Evolutionary conservation across 2,329 filamentous ascomycete species (phyloP).

Genomic region (Meredithiella fracta): DNA sequence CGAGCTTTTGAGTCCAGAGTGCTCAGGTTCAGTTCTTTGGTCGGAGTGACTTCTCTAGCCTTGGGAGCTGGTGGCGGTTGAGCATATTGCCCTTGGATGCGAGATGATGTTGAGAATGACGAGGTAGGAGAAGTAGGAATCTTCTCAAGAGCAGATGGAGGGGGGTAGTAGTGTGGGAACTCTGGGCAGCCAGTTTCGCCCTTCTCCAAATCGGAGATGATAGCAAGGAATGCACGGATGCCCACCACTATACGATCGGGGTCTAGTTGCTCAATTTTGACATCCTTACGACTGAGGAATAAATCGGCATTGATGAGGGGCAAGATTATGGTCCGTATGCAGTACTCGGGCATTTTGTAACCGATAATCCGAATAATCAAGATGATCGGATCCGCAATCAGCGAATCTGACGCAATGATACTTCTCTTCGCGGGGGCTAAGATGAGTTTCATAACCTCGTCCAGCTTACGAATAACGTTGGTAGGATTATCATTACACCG

Average conservation of each 20-base stretch:
- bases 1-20: slow-evolving; percentile 59
- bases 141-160: slow-evolving; percentile 26
- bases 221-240: slow-evolving; percentile 80
- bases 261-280: slow-evolving; percentile 82
- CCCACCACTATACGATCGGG: slow-evolving; percentile 96
- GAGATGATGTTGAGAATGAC: slow-evolving; percentile 17
- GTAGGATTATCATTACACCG: slow-evolving; percentile 57
- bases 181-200: slow-evolving; percentile 61
- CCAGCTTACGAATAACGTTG: slow-evolving; percentile 58
- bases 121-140: slow-evolving; percentile 33
- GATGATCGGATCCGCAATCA: slow-evolving; percentile 78
- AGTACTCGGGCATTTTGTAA: slow-evolving; percentile 83
- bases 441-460: slow-evolving; percentile 75
- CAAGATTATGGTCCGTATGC: slow-evolving; percentile 85
- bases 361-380: slow-evolving; percentile 91
- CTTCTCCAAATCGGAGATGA: slow-evolving; percentile 85
- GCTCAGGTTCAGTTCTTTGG: slow-evolving; percentile 30
- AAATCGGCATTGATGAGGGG: slow-evolving; percentile 83
- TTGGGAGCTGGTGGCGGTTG: slow-evolving; percentile 19
- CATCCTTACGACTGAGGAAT: slow-evolving; percentile 58
- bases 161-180: slow-evolving; percentile 50
- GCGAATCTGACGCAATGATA: slow-evolving; percentile 64
- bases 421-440: slow-evolving; percentile 67
- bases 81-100: slow-evolving; percentile 14
- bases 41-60: slow-evolving; percentile 37